Conservation (phyloP, 169 alveolate genomes). For the Plasmodium ovale region DNA sequence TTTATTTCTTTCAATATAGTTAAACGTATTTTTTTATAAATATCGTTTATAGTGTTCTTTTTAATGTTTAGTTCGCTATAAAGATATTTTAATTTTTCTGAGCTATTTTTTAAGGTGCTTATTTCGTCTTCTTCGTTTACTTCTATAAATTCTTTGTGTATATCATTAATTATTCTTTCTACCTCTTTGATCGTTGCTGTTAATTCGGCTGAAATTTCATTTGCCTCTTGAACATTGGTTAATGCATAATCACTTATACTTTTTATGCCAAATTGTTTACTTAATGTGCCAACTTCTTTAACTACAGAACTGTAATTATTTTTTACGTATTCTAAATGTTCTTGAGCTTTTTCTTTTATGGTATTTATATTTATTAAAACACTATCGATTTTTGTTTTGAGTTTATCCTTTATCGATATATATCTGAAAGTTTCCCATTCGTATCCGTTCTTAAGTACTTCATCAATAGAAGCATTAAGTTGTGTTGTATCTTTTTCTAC, state of each 20-base stretch:
- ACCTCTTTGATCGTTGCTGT: neutral
- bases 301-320: neutral
- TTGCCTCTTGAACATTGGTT: constrained; percentile 8
- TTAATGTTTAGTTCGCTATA: neutral
- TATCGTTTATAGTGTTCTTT: neutral
- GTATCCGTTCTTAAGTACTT: neutral
- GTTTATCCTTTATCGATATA: neutral
- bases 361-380: neutral
- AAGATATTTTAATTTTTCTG: neutral
- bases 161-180: neutral
- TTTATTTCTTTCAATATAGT: neutral
- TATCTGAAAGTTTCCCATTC: neutral
- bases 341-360: neutral
- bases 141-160: constrained; percentile 6
- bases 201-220: neutral
- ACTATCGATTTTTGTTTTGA: neutral
- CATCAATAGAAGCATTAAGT: constrained; percentile 1
- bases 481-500: neutral
- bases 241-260: neutral
- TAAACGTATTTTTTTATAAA: neutral
- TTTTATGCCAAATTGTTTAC: neutral
- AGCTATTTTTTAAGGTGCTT: neutral
- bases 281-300: neutral
- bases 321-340: constrained; percentile 3
- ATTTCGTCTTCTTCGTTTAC: neutral